Evolutionary conservation across 805 yeast species (phyloP).

Genomic region (Candida xiaguanensis): DNA sequence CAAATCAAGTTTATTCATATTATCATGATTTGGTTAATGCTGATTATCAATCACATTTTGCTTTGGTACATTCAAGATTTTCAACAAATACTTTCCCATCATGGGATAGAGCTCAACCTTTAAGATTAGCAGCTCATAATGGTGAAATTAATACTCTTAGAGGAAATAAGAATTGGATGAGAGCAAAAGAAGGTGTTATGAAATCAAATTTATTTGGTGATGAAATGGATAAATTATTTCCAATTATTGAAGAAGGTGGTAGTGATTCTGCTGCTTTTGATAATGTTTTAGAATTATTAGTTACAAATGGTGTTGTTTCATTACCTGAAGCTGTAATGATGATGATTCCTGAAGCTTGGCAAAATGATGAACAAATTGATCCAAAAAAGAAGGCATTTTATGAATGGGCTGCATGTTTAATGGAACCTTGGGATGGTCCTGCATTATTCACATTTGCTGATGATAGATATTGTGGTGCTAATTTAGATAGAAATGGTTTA

Average conservation of each 20-base stretch:
- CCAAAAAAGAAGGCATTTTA: constrained; percentile 91
- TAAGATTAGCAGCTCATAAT: constrained; percentile 96
- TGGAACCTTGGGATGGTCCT: constrained; percentile 99
- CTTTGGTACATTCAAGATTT: constrained; percentile 94
- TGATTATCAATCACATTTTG: constrained; percentile 92
- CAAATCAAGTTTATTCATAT: constrained; percentile 91
- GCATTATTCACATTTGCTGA: constrained; percentile 95
- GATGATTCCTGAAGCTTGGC: constrained; percentile 98
- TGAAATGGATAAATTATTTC: constrained; percentile 84
- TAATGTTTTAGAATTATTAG: constrained; percentile 87
- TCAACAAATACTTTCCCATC: constrained; percentile 98
- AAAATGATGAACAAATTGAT: constrained; percentile 81
- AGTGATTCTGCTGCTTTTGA: constrained; percentile 98
- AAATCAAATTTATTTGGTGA: constrained; percentile 82
- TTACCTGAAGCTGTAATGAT: constrained; percentile 97
- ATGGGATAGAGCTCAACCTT: constrained; percentile 99
- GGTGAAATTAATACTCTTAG: constrained; percentile 97
- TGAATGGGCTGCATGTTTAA: constrained; percentile 98
- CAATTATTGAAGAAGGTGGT: constrained; percentile 97
- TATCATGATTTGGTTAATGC: constrained; percentile 90
- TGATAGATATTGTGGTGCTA: constrained; percentile 98
- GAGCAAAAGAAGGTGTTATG: constrained; percentile 98
- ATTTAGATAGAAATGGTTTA: constrained; percentile 93
- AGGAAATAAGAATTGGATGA: constrained; percentile 99
- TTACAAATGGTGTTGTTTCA: constrained; percentile 85